Evolutionary conservation across 495 filamentous ascomycete species (phyloP).

Genomic region (Neurospora sp.): DNA sequence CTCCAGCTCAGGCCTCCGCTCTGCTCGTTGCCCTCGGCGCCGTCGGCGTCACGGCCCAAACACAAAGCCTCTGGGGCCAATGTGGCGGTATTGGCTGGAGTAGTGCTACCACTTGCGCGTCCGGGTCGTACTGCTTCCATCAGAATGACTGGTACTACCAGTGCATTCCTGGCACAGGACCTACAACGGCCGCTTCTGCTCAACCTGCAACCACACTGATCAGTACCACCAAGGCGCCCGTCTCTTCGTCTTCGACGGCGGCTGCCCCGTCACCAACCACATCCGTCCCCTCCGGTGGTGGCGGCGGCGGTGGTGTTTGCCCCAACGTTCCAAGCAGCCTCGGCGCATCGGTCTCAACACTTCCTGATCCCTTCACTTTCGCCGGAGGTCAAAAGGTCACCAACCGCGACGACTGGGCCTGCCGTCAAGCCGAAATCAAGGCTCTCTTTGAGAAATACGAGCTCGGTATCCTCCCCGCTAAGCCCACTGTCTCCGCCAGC

Average conservation of each 20-base stretch:
- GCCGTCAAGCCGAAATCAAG: constrained; percentile 40
- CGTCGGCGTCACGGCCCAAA: constrained; percentile 7
- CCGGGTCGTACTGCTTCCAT: constrained; percentile 27
- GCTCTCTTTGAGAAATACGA: constrained; percentile 41
- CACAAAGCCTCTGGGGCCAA: constrained; percentile 24
- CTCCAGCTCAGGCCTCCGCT: constrained; percentile 6
- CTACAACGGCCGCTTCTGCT: constrained; percentile 4
- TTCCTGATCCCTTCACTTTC: constrained; percentile 44
- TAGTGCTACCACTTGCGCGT: constrained; percentile 28
- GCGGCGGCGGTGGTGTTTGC: not conserved
- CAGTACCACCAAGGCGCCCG: not conserved
- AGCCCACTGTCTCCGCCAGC: constrained; percentile 29
- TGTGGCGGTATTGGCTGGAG: constrained; percentile 37
- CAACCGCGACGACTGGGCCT: constrained; percentile 35
- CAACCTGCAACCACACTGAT: not conserved
- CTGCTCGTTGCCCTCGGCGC: constrained; percentile 14
- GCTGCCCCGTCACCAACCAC: not conserved
- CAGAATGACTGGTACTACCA: constrained; percentile 34
- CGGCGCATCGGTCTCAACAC: constrained; percentile 11
- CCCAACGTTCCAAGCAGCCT: constrained; percentile 9
- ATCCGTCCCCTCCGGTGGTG: not conserved
- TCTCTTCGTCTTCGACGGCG: not conserved
- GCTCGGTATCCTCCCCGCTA: constrained; percentile 38
- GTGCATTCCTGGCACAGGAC: constrained; percentile 20
- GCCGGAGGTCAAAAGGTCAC: constrained; percentile 34